Evolutionary conservation across 495 filamentous ascomycete genomes (phyloP), one percentile per base, ranked within the genome.

Genomic region (Penicillium egyptiacum): DNA sequence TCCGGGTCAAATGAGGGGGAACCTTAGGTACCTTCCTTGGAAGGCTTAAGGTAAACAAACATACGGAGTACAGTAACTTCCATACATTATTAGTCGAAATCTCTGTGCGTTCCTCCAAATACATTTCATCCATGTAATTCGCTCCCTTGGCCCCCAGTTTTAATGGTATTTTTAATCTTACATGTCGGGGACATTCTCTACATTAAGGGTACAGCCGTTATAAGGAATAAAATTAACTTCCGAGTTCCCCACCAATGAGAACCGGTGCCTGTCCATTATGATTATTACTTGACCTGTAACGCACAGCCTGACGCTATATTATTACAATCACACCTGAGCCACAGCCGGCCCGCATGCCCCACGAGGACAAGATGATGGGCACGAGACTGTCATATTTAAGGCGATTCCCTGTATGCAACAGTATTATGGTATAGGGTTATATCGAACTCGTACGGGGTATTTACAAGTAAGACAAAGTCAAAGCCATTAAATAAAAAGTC

Each of bases 331-430:
- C 35, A 17, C 17, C 23, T n/a, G 25, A 47, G 45, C 28, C 45
- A 48, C 45, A 48, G 25, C 45, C 26, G 45, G 10, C n/a, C 45
- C 45, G 45, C 45, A 31, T 47, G 45, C 45, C 45, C 45, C 45
- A 48, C 45, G 45, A 48, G 45, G 45, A 20, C 26, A 48, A 8
- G 43, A 28, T 8, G 7, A 39, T 17, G 42, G 41, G 7, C 16
- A 10, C n/a, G 44, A 19, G 4, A 19, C 44, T 11, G 44, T 46
- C 41, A 14, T 16, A 23, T 26, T 4, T 5, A 14, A 30, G 28
- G 9, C 28, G 9, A 4, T 35, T 35, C 4, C 11, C 31, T 14
- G 12, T 35, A 4, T 35, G n/a, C 14, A 37, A 16, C 33, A 33
- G 30, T 12, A 33, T 37, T 7, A 37, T n/a, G 2, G 33, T 14